These are phyloP conservation scores for Kodamaea alishanica DNA, from an alignment of 1,139 yeast genomes.

Conservation along the genomic window DNA sequence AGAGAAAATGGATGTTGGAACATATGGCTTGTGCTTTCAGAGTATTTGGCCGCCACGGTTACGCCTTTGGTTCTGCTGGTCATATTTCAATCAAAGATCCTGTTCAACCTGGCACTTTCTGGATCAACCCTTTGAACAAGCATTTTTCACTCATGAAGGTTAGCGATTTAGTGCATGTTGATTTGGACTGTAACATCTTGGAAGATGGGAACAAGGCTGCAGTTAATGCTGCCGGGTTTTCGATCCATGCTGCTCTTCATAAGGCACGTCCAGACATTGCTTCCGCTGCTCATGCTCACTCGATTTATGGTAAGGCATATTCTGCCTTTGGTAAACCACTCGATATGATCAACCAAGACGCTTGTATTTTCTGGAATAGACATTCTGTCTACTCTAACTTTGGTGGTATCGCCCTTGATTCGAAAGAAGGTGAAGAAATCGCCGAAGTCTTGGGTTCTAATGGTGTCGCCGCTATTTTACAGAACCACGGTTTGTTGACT, in stretches of 20 bases:
- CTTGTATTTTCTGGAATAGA: conserved; percentile 59
- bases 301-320: conserved; percentile 71
- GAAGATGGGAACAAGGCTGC: conserved; percentile 63
- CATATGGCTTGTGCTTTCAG: conserved; percentile 85
- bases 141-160: conserved; percentile 71
- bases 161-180: conserved; percentile 73
- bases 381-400: conserved; percentile 66
- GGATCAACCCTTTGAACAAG: conserved; percentile 76
- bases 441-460: conserved; percentile 62
- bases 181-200: conserved; percentile 64
- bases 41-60: conserved; percentile 70
- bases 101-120: conserved; percentile 62
- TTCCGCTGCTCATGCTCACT: conserved; percentile 83
- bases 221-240: conserved; percentile 77
- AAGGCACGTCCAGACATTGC: conserved; percentile 73
- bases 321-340: conserved; percentile 66
- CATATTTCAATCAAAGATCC: conserved; percentile 82
- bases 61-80: conserved; percentile 76
- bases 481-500: conserved; percentile 76
- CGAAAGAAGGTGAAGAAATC: conserved; percentile 64
- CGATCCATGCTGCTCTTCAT: conserved; percentile 75
- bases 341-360: conserved; percentile 81
- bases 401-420: conserved; percentile 78
- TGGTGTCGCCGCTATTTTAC: conserved; percentile 63
- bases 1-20: conserved; percentile 62